Evolutionary conservation across 2,329 filamentous ascomycete genomes (phyloP), one percentile per base, ranked within the genome.

Genomic region (Lasiodiplodia sp.): DNA sequence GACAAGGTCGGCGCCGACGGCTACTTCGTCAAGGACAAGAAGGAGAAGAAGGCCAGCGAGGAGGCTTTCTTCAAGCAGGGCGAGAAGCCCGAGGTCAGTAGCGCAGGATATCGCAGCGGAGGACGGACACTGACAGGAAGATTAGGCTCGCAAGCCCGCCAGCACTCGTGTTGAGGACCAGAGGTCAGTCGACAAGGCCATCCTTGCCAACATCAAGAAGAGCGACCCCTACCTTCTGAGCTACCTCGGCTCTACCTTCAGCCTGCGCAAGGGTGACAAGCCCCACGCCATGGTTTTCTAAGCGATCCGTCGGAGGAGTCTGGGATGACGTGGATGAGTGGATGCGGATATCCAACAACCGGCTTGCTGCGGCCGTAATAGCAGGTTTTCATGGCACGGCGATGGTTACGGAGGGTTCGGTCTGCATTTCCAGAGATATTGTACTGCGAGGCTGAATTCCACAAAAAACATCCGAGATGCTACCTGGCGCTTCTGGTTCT

Each of bases 211-310:
- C 85, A 96, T 99, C 89, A 98, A 98, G 92, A 97, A 98, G 91
- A 64, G 51, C 58, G 94, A 97, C 85, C 92, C 94, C 78, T 87
- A 95, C 86, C 92, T 99, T 79, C 86, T 90, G 82, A 93, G 91
- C 87, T 99, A 99, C 90, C 93, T 99, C 79, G 89, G 89, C 82
- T 93, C 91, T 85, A 93, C 91, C 83, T 99, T 99, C 92, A 96
- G 92, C 90, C 91, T 99, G 86, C 92, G 95, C 87, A 97, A 94
- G 89, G 96, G 96, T 82, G 95, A 99, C 89, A 94, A 95, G 91
- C 96, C 96, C 86, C 96, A 99, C 88, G 93, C 97, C 91, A 98
- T 99, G 96, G 92, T 93, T 87, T 99, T 95, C 90, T 99, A 97
- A 73, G 71, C 70, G 76, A 72, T 72, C 75, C 49, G 60, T 64